Percentiles rank a stretch among this genome's conserved stretches.
phyloP scores from a whole-genome alignment of 805 yeast species.

The Priceomyces fermenticarens region DNA sequence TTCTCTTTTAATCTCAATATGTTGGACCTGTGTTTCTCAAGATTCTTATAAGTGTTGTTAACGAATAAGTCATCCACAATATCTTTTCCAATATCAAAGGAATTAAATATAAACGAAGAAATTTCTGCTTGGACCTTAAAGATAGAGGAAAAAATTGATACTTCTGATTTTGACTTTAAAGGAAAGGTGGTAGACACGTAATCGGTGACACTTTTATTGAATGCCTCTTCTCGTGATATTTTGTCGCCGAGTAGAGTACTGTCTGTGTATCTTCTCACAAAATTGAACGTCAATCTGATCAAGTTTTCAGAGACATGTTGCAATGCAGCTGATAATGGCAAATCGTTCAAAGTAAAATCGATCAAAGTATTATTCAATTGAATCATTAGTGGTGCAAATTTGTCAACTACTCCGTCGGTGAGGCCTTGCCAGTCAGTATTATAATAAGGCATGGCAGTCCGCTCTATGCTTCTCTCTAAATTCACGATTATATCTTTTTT shows the following conservation, averaged over 20 bases:
- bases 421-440: constrained; percentile 50
- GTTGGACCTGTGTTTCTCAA: neutral
- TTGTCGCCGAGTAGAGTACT: constrained; percentile 10
- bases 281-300: constrained; percentile 40
- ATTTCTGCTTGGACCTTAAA: constrained; percentile 39
- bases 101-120: constrained; percentile 31
- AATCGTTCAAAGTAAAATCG: constrained; percentile 2
- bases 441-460: neutral
- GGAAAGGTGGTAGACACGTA: constrained; percentile 43
- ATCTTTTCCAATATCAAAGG: constrained; percentile 26
- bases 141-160: constrained; percentile 48
- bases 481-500: constrained; percentile 3
- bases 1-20: constrained; percentile 1
- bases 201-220: constrained; percentile 40
- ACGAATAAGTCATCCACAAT: constrained; percentile 19
- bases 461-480: constrained; percentile 1
- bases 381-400: constrained; percentile 51
- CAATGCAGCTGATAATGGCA: constrained; percentile 12
- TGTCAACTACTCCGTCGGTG: constrained; percentile 45
- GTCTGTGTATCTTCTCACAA: constrained; percentile 43
- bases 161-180: constrained; percentile 39
- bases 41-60: constrained; percentile 10
- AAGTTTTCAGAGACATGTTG: constrained; percentile 26
- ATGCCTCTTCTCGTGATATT: constrained; percentile 19
- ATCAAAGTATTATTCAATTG: constrained; percentile 38